phyloP scores from a whole-genome alignment of 352 stramenopile genomes.

The Aphanomyces euteiches region DNA sequence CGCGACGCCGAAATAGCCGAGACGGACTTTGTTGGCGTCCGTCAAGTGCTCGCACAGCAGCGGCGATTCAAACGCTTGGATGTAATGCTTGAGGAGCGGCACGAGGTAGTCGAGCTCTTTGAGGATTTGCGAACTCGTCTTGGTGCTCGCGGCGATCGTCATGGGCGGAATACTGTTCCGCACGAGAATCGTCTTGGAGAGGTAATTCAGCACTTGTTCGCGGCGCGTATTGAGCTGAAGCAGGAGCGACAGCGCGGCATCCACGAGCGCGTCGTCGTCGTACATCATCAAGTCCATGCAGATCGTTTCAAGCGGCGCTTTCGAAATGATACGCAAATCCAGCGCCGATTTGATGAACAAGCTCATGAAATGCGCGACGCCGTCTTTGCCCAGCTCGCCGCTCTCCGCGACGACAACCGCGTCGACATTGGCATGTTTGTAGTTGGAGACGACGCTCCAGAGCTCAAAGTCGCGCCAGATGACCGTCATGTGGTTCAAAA shows the following conservation, averaged over 20 bases:
- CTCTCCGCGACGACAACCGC: neutral
- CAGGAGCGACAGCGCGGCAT: slow-evolving; percentile 17
- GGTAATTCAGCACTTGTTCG: slow-evolving; percentile 23
- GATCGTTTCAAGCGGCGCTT: slow-evolving; percentile 17
- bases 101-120: slow-evolving; percentile 30
- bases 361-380: slow-evolving; percentile 3
- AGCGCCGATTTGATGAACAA: slow-evolving; percentile 17
- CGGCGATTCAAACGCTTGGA: slow-evolving; percentile 26
- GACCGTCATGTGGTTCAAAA: slow-evolving; percentile 15
- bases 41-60: slow-evolving; percentile 24
- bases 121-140: slow-evolving; percentile 22
- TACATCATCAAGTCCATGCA: slow-evolving; percentile 32
- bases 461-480: slow-evolving; percentile 30
- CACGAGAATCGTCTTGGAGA: slow-evolving; percentile 19
- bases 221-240: slow-evolving; percentile 23
- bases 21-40: slow-evolving; percentile 23
- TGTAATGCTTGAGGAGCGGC: slow-evolving; percentile 27
- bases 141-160: slow-evolving; percentile 10
- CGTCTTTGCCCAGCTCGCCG: slow-evolving; percentile 1
- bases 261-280: slow-evolving; percentile 24
- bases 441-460: slow-evolving; percentile 15
- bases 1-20: slow-evolving; percentile 26
- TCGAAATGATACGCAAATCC: slow-evolving; percentile 12
- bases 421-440: slow-evolving; percentile 18
- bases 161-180: neutral